phyloP scores from a whole-genome alignment of 495 filamentous ascomycete species.

The Penicillium desertorum region DNA sequence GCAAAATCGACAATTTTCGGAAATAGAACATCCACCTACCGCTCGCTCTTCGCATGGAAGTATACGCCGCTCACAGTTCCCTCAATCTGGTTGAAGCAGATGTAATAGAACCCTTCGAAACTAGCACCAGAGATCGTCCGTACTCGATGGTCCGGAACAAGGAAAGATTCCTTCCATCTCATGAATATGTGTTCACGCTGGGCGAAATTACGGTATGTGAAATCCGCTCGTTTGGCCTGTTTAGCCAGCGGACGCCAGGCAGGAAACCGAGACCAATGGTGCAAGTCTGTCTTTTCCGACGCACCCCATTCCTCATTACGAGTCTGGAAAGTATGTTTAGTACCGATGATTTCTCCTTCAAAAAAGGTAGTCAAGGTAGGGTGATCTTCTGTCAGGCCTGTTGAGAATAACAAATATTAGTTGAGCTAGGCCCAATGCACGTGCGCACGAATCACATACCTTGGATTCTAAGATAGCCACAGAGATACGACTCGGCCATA shows the following conservation, averaged over 20 bases:
- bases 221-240: slow-evolving; percentile 75
- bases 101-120: slow-evolving; percentile 99
- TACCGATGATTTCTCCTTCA: slow-evolving; percentile 96
- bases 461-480: slow-evolving; percentile 95
- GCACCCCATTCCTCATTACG: slow-evolving; percentile 89
- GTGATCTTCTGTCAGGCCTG: slow-evolving; percentile 92
- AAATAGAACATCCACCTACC: slow-evolving; percentile 55
- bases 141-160: slow-evolving; percentile 93
- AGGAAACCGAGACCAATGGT: slow-evolving; percentile 89
- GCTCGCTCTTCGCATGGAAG: slow-evolving; percentile 96
- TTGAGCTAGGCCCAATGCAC: slow-evolving; percentile 23
- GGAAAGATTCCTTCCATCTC: slow-evolving; percentile 99
- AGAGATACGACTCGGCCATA: slow-evolving; percentile 90
- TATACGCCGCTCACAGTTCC: slow-evolving; percentile 91
- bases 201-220: slow-evolving; percentile 63
- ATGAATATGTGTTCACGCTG: slow-evolving; percentile 95
- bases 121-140: slow-evolving; percentile 87
- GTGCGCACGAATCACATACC: slow-evolving; percentile 53
- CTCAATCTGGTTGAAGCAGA: slow-evolving; percentile 91
- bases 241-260: slow-evolving; percentile 78
- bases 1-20: neutral
- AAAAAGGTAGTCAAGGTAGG: slow-evolving; percentile 97
- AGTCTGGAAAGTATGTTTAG: slow-evolving; percentile 90
- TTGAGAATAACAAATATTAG: slow-evolving; percentile 5
- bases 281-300: slow-evolving; percentile 85